Conservation (phyloP, 768 basidiomycete species). For the Polyporus arcularius region DNA sequence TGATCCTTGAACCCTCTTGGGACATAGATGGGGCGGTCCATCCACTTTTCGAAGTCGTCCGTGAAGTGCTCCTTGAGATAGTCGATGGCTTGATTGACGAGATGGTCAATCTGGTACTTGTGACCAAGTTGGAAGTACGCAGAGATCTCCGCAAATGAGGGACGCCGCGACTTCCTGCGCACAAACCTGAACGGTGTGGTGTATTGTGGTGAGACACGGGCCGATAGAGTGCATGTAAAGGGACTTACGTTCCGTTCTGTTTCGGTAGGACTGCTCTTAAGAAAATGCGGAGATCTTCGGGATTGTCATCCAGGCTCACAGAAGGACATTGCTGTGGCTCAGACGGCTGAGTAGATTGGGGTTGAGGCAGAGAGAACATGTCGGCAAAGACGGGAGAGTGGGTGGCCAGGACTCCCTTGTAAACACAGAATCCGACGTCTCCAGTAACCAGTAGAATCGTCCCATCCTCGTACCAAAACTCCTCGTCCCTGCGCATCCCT, state of each 20-base stretch:
- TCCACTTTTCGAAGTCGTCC: not conserved
- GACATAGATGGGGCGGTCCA: not conserved
- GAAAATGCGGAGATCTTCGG: not conserved
- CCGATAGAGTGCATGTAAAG: too few relatives aligned
- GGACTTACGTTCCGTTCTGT: not conserved
- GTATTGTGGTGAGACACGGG: too few relatives aligned
- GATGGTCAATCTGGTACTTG: not conserved
- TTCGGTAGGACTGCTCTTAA: not conserved
- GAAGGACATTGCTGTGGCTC: not conserved
- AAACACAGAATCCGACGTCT: slow-evolving; percentile 25
- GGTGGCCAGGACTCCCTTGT: slow-evolving; percentile 23
- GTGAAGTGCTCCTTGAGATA: not conserved
- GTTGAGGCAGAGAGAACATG: slow-evolving; percentile 26
- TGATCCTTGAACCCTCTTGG: not conserved
- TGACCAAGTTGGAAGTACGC: not conserved
- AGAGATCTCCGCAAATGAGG: not conserved
- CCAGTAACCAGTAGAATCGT: slow-evolving; percentile 27
- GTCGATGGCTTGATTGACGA: not conserved
- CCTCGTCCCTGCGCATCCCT: not conserved
- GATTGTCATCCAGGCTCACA: not conserved
- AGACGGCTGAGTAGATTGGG: not conserved
- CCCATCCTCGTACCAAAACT: slow-evolving; percentile 31
- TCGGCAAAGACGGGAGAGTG: slow-evolving; percentile 25
- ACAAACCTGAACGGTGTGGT: too few relatives aligned
- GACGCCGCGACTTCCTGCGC: too few relatives aligned